Percentiles rank a stretch among this genome's conserved stretches.
These are phyloP conservation scores for Aspergillus pseudoterreus DNA, from an alignment of 2,329 filamentous ascomycete genomes.

Conservation along the genomic window DNA sequence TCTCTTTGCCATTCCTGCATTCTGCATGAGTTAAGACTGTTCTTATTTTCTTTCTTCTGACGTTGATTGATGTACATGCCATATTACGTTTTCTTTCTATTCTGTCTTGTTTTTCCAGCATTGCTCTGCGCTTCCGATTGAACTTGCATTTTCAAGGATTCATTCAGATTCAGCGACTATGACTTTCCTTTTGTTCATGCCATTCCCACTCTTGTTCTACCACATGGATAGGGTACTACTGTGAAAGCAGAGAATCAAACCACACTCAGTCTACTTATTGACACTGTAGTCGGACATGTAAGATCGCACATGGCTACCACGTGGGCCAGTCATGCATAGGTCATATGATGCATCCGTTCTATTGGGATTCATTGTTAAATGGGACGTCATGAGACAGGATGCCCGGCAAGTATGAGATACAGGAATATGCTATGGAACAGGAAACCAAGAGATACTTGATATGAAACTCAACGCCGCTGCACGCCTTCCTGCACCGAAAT, in stretches of 20 bases:
- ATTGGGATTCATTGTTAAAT: too few relatives aligned
- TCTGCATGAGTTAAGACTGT: conserved; percentile 15
- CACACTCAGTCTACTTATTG: background rate
- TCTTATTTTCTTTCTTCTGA: conserved; percentile 5
- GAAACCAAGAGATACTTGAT: too few relatives aligned
- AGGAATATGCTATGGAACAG: too few relatives aligned
- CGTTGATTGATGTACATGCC: conserved; percentile 73
- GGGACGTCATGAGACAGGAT: too few relatives aligned
- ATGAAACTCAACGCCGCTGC: too few relatives aligned
- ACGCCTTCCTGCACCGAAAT: too few relatives aligned
- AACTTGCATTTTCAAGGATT: conserved; percentile 19
- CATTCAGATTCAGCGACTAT: conserved; percentile 13
- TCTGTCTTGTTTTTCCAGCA: conserved; percentile 42
- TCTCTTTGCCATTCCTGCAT: conserved; percentile 10
- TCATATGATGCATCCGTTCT: too few relatives aligned
- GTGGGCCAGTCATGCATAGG: background rate
- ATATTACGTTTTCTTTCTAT: conserved; percentile 58
- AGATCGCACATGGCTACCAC: background rate
- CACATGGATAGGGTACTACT: background rate
- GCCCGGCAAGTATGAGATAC: too few relatives aligned
- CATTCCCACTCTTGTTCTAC: background rate
- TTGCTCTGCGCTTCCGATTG: conserved; percentile 11
- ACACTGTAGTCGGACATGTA: background rate
- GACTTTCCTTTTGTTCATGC: conserved; percentile 6
- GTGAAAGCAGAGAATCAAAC: conserved; percentile 1